Conservation (phyloP, 495 filamentous ascomycete genomes). For the Xylaria grammica region DNA sequence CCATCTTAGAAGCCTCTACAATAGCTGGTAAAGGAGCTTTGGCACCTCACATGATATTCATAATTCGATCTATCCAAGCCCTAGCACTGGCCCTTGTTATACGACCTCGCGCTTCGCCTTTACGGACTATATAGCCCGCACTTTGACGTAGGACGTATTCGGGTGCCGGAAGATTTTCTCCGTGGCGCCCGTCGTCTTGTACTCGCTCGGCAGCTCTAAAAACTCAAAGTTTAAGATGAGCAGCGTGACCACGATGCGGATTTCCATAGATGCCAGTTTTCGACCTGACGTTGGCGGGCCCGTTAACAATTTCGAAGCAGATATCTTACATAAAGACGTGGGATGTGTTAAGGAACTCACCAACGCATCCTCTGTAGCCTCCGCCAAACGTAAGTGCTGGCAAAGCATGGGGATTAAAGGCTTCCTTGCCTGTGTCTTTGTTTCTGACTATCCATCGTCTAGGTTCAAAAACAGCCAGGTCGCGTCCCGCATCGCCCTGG, state of each 20-base stretch:
- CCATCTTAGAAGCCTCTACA: too few species aligned
- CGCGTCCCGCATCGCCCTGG: conserved; percentile 23
- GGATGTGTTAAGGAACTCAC: conserved; percentile 17
- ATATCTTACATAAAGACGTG: background rate
- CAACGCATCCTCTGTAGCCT: conserved; percentile 32
- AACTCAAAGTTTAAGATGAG: conserved; percentile 34
- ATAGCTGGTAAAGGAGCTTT: too few species aligned
- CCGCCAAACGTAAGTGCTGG: conserved; percentile 33
- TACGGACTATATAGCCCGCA: too few species aligned
- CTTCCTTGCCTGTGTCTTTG: conserved; percentile 30
- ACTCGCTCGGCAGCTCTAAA: conserved; percentile 26
- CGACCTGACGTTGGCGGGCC: conserved; percentile 14
- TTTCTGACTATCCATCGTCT: conserved; percentile 38
- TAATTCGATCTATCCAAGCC: too few species aligned
- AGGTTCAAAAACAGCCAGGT: conserved; percentile 34
- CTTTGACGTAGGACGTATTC: background rate
- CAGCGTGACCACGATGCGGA: conserved; percentile 29
- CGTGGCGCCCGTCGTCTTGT: background rate
- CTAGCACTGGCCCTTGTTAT: too few species aligned
- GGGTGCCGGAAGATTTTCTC: background rate
- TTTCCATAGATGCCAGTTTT: conserved; percentile 30
- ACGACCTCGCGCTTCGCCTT: too few species aligned
- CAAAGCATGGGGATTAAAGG: conserved; percentile 33
- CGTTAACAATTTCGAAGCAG: background rate
- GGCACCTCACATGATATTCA: too few species aligned